Conservation (phyloP, 805 yeast species). For the Cephaloascus fragrans region DNA sequence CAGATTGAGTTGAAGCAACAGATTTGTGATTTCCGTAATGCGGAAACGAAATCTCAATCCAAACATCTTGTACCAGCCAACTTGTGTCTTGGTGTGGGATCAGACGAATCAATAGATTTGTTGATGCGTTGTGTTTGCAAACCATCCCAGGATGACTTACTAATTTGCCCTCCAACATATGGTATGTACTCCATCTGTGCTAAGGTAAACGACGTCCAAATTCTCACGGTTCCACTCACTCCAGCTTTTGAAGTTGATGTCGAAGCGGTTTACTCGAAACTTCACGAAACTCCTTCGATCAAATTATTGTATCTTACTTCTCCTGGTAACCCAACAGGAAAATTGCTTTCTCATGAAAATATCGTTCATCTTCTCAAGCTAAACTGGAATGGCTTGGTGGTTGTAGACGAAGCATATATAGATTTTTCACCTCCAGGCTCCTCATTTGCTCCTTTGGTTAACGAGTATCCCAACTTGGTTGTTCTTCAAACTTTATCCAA, state of each 20-base stretch:
- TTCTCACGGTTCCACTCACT: slow-evolving; percentile 62
- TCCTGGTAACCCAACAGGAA: slow-evolving; percentile 95
- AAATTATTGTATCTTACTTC: slow-evolving; percentile 81
- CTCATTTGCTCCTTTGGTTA: slow-evolving; percentile 71
- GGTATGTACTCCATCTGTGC: slow-evolving; percentile 96
- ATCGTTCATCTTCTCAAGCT: slow-evolving; percentile 38
- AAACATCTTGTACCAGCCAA: slow-evolving; percentile 46
- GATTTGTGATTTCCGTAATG: slow-evolving; percentile 63
- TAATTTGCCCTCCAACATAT: slow-evolving; percentile 91
- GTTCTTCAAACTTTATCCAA: slow-evolving; percentile 90
- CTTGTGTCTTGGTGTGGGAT: slow-evolving; percentile 90
- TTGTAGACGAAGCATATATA: slow-evolving; percentile 91
- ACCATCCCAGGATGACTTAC: slow-evolving; percentile 75
- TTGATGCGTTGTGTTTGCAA: slow-evolving; percentile 73
- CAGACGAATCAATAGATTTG: slow-evolving; percentile 92
- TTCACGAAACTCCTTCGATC: slow-evolving; percentile 49
- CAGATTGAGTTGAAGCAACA: slow-evolving; percentile 67
- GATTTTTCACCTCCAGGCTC: slow-evolving; percentile 68
- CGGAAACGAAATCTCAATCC: slow-evolving; percentile 16
- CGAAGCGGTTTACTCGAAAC: slow-evolving; percentile 38
- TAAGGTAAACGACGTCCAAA: slow-evolving; percentile 75
- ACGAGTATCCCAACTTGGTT: slow-evolving; percentile 70
- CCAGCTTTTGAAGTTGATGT: slow-evolving; percentile 47
- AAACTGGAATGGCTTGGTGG: slow-evolving; percentile 66
- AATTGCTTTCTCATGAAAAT: slow-evolving; percentile 34